A percentile compares a stretch with the other conserved stretches of the same genome.
Conservation (phyloP, 768 basidiomycete genomes). For the Amanita molliuscula region DNA sequence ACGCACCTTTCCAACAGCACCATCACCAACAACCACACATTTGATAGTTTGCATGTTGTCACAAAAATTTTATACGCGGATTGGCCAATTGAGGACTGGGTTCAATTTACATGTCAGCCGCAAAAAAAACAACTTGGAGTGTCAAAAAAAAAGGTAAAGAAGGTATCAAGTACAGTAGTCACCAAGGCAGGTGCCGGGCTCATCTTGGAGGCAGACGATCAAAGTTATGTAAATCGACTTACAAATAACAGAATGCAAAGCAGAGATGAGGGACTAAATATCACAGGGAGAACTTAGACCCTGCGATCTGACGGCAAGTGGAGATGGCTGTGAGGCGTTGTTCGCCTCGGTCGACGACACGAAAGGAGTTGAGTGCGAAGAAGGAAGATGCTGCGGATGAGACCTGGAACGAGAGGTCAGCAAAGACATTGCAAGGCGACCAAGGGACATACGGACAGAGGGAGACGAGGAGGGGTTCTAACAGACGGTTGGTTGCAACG, state of each 20-base stretch:
- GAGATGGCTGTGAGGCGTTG: constrained; percentile 15
- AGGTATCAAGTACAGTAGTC: background rate
- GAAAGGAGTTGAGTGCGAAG: constrained; percentile 4
- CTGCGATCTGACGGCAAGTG: constrained; percentile 11
- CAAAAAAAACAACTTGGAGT: background rate
- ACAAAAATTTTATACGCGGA: constrained; percentile 12
- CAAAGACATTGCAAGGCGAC: background rate
- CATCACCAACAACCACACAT: constrained; percentile 95
- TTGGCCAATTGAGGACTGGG: constrained; percentile 6
- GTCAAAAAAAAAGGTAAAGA: background rate
- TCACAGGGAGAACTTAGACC: background rate
- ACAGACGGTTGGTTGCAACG: constrained; percentile 30
- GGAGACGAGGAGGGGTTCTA: constrained; percentile 20
- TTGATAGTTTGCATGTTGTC: constrained; percentile 89
- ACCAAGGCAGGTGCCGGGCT: background rate
- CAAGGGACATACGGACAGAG: constrained; percentile 9
- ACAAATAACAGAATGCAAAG: background rate
- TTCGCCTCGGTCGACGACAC: constrained; percentile 12
- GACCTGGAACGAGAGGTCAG: background rate
- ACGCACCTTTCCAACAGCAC: constrained; percentile 94
- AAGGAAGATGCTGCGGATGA: background rate
- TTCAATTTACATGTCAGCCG: constrained; percentile 9
- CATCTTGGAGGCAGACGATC: background rate
- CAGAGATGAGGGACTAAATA: background rate
- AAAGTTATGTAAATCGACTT: background rate